Base-by-base conservation (phyloP, 2,329 filamentous ascomycete genomes). In the Scytalidium lignicola region DNA sequence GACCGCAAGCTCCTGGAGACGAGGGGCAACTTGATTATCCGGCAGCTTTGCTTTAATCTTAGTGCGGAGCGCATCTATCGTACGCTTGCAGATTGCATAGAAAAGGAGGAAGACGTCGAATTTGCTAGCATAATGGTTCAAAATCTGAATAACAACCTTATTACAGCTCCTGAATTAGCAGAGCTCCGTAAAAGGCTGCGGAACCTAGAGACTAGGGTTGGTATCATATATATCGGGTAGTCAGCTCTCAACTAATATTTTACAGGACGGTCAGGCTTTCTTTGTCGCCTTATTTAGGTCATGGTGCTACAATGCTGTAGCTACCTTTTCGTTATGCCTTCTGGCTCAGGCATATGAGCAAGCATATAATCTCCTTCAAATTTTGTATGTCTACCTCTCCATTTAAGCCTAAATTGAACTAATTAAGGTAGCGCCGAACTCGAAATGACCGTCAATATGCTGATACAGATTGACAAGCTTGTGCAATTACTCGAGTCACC, bases 111-210 rank as follows among this genome's bases (percentile, higher is more conserved):
- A 70, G 93, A 99, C 65, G 83, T 99, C 40, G 95, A 99, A 66
- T 99, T 99, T 68, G 92, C 93, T 15, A 96, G 92, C 65, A 97
- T 99, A 60, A 99, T 99, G 93, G 90, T 99, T 23, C 93, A 99
- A 67, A 97, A 97, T 62, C 76, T 99, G 46, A 99, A 99, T 72
- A 99, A 99, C 68, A 99, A 99, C 61, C 83, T 99, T 48, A 96
- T 99, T 57, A 99, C 95, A 1, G 93, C 95, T 0, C 93, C 95
- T 1, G 91, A 99, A 67, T 74, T 99, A 23, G 83, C 89, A 1
- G 95, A 97, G 59, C 75, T 99, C 54, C 83, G 93, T 42, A 96
- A 96, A 67, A 78, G 93, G 41, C 73, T 99, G 45, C 80, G 93
- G 28, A 99, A 96, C 59, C 74, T 96, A 1, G 93, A 99, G 66